A percentile compares a stretch with the other conserved stretches of the same genome.
These are phyloP conservation scores for Malus fusca DNA, from an alignment of 306 rosid genomes.

Conservation along the genomic window DNA sequence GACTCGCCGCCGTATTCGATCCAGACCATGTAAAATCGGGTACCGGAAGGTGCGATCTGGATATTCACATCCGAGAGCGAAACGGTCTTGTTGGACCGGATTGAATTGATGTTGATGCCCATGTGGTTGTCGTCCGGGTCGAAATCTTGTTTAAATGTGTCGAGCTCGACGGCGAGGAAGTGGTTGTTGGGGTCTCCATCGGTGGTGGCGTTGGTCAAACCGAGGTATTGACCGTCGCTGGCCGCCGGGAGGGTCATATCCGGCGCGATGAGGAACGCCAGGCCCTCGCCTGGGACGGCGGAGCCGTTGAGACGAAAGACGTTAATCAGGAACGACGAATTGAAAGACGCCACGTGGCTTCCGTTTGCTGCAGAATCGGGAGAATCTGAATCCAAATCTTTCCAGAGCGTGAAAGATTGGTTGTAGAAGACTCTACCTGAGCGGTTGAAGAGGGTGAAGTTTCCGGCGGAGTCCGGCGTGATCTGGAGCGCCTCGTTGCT, in stretches of 20 bases:
- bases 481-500: slow-evolving; percentile 42
- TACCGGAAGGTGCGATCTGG: slow-evolving; percentile 34
- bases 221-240: slow-evolving; percentile 53
- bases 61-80: slow-evolving; percentile 21
- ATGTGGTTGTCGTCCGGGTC: slow-evolving; percentile 59
- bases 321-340: slow-evolving; percentile 54
- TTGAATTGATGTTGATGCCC: slow-evolving; percentile 54
- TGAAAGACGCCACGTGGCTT: slow-evolving; percentile 40
- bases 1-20: slow-evolving; percentile 42
- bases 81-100: slow-evolving; percentile 26
- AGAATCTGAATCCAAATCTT: background rate
- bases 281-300: slow-evolving; percentile 46
- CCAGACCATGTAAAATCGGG: slow-evolving; percentile 41
- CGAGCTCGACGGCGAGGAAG: slow-evolving; percentile 57
- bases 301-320: slow-evolving; percentile 17
- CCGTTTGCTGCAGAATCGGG: background rate
- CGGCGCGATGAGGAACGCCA: slow-evolving; percentile 54
- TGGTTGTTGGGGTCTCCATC: slow-evolving; percentile 47
- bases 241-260: slow-evolving; percentile 14
- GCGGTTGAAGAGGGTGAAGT: slow-evolving; percentile 13
- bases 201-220: slow-evolving; percentile 57
- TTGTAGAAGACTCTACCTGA: slow-evolving; percentile 47
- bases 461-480: slow-evolving; percentile 52
- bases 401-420: slow-evolving; percentile 44
- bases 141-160: slow-evolving; percentile 49